Evolutionary conservation across 192 early-diverging fungal genomes (phyloP).

Genomic region (Coemansia sp.): DNA sequence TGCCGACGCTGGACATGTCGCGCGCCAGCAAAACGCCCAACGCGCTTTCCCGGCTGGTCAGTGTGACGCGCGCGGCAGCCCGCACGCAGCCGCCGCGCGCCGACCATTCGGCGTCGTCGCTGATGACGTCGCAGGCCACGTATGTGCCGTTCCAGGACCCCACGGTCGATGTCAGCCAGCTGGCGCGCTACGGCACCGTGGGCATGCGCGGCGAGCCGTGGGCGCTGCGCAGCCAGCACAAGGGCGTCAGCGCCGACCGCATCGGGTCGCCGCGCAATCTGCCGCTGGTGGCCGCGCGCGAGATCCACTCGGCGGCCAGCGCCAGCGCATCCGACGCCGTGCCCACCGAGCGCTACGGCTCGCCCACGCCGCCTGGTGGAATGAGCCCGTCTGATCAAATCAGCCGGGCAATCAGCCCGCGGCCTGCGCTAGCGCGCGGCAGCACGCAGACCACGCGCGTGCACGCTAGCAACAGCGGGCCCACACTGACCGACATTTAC

Average conservation of each 20-base stretch:
- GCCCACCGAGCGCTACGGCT: constrained; percentile 19
- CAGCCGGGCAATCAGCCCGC: too few species aligned
- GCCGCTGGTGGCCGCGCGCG: constrained; percentile 4
- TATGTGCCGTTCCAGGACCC: constrained; percentile 53
- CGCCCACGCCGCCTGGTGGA: constrained; percentile 9
- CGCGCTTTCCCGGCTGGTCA: background rate
- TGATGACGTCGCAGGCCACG: constrained; percentile 4
- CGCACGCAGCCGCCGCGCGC: background rate
- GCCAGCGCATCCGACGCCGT: constrained; percentile 8
- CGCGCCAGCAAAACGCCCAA: constrained; percentile 3
- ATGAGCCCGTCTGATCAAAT: too few species aligned
- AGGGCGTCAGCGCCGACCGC: constrained; percentile 8
- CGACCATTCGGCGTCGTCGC: background rate
- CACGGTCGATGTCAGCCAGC: constrained; percentile 30
- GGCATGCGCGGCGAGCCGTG: constrained; percentile 7
- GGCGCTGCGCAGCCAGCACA: background rate
- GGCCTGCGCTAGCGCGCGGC: background rate
- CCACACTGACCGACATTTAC: constrained; percentile 38
- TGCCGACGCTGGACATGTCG: constrained; percentile 14
- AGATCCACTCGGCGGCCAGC: background rate
- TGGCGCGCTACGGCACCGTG: constrained; percentile 27
- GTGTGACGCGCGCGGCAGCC: background rate
- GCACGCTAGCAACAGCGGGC: background rate
- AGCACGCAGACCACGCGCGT: background rate
- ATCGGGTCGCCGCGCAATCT: constrained; percentile 5